Evolutionary conservation across 129 eudicot species (phyloP).

Genomic region (Centrapalus pauciflorus): DNA sequence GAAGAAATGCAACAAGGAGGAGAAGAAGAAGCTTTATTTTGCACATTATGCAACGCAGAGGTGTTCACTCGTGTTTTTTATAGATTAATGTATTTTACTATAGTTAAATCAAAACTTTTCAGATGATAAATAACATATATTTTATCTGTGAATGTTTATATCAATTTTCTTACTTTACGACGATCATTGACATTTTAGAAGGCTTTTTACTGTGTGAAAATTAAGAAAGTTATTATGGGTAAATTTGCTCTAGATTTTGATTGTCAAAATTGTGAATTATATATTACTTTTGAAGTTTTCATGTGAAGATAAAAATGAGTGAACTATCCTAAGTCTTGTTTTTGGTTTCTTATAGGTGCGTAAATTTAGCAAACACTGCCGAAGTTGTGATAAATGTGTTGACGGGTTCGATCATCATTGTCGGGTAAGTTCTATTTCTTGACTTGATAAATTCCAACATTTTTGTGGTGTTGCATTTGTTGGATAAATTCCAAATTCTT

Average conservation of each 20-base stretch:
- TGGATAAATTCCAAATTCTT: not conserved
- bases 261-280: too few species aligned
- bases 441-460: not conserved
- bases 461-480: not conserved
- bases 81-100: not conserved
- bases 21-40: conserved; percentile 82
- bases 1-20: conserved; percentile 63
- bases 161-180: not conserved
- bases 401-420: conserved; percentile 99
- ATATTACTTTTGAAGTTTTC: not conserved
- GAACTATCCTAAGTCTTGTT: conserved; percentile 5
- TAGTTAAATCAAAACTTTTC: not conserved
- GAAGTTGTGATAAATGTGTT: conserved; percentile 99
- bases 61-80: conserved; percentile 24
- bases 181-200: not conserved
- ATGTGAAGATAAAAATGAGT: not conserved
- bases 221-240: too few species aligned
- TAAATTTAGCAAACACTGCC: conserved; percentile 95
- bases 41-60: conserved; percentile 95
- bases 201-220: too few species aligned
- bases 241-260: not conserved
- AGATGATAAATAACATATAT: not conserved
- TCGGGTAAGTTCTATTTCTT: conserved; percentile 49
- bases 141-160: not conserved
- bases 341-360: conserved; percentile 58